Percentiles rank a stretch among this genome's conserved stretches.
Evolutionary conservation across 2,329 filamentous ascomycete genomes (phyloP).

Genomic region (Monilinia fructigena): DNA sequence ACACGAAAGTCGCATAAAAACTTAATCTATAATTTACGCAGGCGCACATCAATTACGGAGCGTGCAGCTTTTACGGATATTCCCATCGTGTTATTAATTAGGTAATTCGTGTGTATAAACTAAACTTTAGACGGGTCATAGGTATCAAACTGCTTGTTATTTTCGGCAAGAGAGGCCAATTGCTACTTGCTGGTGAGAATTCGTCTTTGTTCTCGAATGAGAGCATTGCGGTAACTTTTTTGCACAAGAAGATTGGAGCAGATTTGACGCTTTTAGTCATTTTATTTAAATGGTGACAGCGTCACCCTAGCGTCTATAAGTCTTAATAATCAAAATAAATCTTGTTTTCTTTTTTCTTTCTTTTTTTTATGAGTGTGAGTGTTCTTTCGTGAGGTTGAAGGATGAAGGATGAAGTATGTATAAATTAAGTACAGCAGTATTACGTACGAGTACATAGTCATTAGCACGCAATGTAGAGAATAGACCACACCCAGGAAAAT

Average conservation of each 20-base stretch:
- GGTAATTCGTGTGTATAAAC: conserved; percentile 21
- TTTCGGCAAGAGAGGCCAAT: conserved; percentile 17
- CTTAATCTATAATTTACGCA: conserved; percentile 19
- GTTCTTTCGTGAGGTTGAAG: neutral
- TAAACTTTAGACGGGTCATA: conserved; percentile 20
- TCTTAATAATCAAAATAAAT: conserved; percentile 23
- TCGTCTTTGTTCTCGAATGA: conserved; percentile 4
- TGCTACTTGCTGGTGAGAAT: conserved; percentile 20
- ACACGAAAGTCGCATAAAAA: conserved; percentile 80
- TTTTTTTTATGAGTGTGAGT: neutral
- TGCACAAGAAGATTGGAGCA: conserved; percentile 20
- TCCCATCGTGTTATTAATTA: conserved; percentile 23
- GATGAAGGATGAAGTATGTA: too few relatives aligned
- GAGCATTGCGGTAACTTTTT: conserved; percentile 17
- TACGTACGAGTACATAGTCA: neutral
- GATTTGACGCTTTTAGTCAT: conserved; percentile 24
- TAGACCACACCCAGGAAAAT: too few relatives aligned
- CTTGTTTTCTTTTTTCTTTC: neutral
- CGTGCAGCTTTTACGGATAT: conserved; percentile 20
- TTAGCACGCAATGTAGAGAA: too few relatives aligned
- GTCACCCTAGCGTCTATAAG: conserved; percentile 20
- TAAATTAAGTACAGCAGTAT: neutral
- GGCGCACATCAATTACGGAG: conserved; percentile 16
- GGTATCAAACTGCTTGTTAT: conserved; percentile 21
- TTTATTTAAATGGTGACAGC: conserved; percentile 16